phyloP scores from a whole-genome alignment of 208 protist genomes.

The Leishmania gerbilli region DNA sequence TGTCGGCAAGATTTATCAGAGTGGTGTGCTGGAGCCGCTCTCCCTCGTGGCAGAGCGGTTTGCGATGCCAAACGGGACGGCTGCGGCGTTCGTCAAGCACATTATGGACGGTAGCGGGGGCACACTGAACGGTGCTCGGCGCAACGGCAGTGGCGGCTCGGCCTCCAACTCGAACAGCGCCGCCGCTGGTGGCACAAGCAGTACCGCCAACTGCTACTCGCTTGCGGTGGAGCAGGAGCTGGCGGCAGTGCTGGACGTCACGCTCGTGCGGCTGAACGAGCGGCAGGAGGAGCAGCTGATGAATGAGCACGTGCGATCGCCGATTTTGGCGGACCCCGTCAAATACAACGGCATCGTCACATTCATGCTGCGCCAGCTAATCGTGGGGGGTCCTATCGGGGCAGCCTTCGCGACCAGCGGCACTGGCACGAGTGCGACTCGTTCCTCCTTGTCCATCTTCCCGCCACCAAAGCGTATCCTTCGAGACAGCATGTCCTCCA shows the following conservation, averaged over 20 bases:
- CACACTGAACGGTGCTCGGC: background rate
- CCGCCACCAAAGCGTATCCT: conserved; percentile 27
- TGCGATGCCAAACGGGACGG: conserved; percentile 45
- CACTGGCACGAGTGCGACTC: background rate
- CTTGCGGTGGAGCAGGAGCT: conserved; percentile 61
- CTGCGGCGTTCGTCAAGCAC: conserved; percentile 36
- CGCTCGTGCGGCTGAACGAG: conserved; percentile 75
- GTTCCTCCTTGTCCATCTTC: background rate
- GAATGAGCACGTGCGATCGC: conserved; percentile 65
- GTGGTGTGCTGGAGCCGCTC: conserved; percentile 64
- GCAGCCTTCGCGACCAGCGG: background rate
- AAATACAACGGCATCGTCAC: conserved; percentile 75
- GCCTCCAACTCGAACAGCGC: conserved; percentile 21
- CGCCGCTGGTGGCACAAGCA: conserved; percentile 32
- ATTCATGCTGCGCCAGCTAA: conserved; percentile 69
- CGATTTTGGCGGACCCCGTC: conserved; percentile 60
- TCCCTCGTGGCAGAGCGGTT: conserved; percentile 78
- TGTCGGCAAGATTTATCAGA: conserved; percentile 59
- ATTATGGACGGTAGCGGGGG: conserved; percentile 18
- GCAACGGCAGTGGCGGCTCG: background rate
- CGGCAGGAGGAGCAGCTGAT: conserved; percentile 73
- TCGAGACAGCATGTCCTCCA: conserved; percentile 39
- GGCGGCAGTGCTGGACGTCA: conserved; percentile 51
- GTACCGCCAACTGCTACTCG: conserved; percentile 48
- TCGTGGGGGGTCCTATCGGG: conserved; percentile 15